These are phyloP conservation scores for Phoenix roebelenii DNA, from an alignment of 176 grass and related monocot species.

Conservation along the genomic window DNA sequence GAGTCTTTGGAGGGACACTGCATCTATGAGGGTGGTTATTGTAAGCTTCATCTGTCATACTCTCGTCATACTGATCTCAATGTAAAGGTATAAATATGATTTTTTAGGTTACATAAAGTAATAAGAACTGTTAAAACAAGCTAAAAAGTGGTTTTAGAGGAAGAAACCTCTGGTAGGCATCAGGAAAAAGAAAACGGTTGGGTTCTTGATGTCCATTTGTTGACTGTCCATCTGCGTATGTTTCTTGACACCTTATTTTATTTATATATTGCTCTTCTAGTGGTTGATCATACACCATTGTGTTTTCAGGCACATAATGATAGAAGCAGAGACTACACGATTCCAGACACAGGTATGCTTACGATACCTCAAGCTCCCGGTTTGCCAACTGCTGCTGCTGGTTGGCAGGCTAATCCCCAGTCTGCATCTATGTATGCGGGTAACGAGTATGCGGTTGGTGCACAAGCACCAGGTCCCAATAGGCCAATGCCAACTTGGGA, in stretches of 20 bases:
- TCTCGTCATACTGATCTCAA: constrained; percentile 99
- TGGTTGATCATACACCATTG: constrained; percentile 2
- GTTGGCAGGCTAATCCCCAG: constrained; percentile 51
- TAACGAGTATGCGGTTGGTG: constrained; percentile 7
- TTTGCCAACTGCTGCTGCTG: constrained; percentile 13
- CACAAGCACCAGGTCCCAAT: constrained; percentile 20
- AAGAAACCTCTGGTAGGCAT: constrained; percentile 15
- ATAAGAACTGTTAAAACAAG: constrained; percentile 21
- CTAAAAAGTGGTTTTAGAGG: constrained; percentile 19
- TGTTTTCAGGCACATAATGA: constrained; percentile 66
- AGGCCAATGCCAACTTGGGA: constrained; percentile 55
- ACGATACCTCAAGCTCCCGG: constrained; percentile 29
- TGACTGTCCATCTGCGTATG: constrained; percentile 25
- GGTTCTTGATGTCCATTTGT: not conserved
- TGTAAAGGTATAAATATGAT: constrained; percentile 94
- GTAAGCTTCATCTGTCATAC: constrained; percentile 99
- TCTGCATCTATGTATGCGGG: constrained; percentile 35
- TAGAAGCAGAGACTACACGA: constrained; percentile 80
- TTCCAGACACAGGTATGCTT: constrained; percentile 36
- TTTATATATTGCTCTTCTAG: not conserved
- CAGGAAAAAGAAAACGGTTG: constrained; percentile 9
- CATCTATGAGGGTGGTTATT: constrained; percentile 99
- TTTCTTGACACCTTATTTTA: constrained; percentile 20
- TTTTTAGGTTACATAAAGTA: constrained; percentile 29
- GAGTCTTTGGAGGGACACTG: constrained; percentile 97